A percentile compares a stretch with the other conserved stretches of the same genome.
Evolutionary conservation across 1,284 basidiomycete species (phyloP).

Genomic region (Mycena citricolor): DNA sequence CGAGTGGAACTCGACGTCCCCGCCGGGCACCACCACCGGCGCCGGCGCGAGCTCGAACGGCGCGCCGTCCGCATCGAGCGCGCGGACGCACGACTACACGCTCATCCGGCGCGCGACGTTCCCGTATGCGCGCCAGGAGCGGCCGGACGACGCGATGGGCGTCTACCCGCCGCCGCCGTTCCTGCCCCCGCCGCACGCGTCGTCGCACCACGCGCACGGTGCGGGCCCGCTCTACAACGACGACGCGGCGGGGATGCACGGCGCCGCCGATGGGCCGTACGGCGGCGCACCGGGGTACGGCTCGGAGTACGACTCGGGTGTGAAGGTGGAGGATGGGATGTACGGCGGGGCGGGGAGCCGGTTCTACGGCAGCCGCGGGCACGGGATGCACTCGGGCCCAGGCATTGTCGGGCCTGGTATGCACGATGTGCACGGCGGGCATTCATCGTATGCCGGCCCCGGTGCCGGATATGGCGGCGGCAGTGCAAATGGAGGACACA

Average conservation of each 20-base stretch:
- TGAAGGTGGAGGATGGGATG: neutral
- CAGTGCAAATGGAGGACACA: constrained; percentile 23
- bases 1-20: constrained; percentile 16
- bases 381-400: too few relatives aligned
- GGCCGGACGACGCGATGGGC: constrained; percentile 28
- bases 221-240: constrained; percentile 33
- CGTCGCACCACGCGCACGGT: constrained; percentile 37
- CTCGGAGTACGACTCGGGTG: constrained; percentile 44
- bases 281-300: constrained; percentile 37
- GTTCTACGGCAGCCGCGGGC: too few relatives aligned
- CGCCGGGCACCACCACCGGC: constrained; percentile 28
- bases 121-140: constrained; percentile 22
- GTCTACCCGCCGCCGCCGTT: constrained; percentile 24
- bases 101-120: constrained; percentile 25
- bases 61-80: constrained; percentile 31
- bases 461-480: too few relatives aligned
- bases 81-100: constrained; percentile 16
- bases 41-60: neutral
- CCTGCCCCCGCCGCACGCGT: constrained; percentile 36
- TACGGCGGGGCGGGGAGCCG: too few relatives aligned
- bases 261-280: constrained; percentile 22
- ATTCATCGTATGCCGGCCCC: too few relatives aligned
- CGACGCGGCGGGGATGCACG: neutral
- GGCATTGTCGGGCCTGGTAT: too few relatives aligned
- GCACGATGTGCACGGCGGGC: too few relatives aligned